These are phyloP conservation scores for Taphrina communis DNA, from an alignment of 1,139 yeast genomes.

Conservation along the genomic window DNA sequence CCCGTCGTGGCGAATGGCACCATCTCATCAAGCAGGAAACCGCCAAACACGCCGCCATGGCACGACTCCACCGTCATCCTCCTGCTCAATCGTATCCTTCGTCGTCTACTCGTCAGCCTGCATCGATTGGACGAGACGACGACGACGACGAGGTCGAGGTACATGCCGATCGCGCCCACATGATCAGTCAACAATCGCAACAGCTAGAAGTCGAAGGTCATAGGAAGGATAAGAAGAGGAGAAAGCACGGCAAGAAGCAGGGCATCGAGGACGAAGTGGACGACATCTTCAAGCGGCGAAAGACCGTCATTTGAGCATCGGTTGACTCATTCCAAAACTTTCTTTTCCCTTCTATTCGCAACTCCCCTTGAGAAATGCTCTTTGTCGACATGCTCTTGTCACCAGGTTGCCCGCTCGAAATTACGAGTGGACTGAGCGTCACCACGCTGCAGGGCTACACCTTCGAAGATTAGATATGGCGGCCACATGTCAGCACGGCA, in stretches of 20 bases:
- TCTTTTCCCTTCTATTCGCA: too few relatives aligned
- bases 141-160: constrained; percentile 3
- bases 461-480: too few relatives aligned
- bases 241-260: constrained; percentile 9
- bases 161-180: constrained; percentile 4
- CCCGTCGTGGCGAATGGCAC: constrained; percentile 42
- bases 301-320: too few relatives aligned
- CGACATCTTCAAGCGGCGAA: constrained; percentile 24
- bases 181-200: not conserved
- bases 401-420: too few relatives aligned
- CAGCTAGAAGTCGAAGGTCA: not conserved
- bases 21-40: constrained; percentile 25
- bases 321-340: too few relatives aligned
- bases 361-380: too few relatives aligned
- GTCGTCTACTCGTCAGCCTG: not conserved
- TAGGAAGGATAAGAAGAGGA: constrained; percentile 5
- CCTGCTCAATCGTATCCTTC: not conserved
- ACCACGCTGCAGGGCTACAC: too few relatives aligned
- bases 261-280: constrained; percentile 18
- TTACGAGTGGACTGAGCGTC: too few relatives aligned
- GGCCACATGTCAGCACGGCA: too few relatives aligned
- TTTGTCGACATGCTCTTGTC: too few relatives aligned
- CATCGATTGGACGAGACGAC: not conserved
- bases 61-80: not conserved
- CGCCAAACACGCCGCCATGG: constrained; percentile 28